These are phyloP conservation scores for Starmerella sirachaensis DNA, from an alignment of 805 yeast genomes.

Conservation along the genomic window DNA sequence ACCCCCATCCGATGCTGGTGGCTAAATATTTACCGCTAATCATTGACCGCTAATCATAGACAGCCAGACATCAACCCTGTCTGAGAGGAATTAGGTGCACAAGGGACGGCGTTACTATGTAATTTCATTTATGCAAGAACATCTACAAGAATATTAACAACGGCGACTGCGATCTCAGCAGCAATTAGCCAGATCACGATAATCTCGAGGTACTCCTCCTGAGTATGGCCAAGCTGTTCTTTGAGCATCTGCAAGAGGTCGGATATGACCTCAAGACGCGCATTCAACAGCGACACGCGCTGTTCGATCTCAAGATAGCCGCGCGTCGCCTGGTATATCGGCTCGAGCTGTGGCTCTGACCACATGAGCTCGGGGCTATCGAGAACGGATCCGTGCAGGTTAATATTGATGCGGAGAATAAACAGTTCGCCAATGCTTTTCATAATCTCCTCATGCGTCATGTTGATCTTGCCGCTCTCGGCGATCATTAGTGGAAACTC, in stretches of 20 bases:
- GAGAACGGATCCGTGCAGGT: conserved; percentile 46
- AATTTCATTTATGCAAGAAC: conserved; percentile 17
- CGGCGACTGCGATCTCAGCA: conserved; percentile 80
- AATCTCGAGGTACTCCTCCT: conserved; percentile 77
- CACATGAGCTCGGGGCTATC: conserved; percentile 98
- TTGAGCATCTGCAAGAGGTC: conserved; percentile 92
- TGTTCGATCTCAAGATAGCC: conserved; percentile 93
- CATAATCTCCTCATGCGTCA: conserved; percentile 92
- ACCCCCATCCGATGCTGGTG: too few relatives aligned
- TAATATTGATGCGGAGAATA: conserved; percentile 45
- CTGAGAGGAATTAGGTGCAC: too few relatives aligned
- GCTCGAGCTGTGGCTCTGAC: conserved; percentile 97
- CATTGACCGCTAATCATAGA: not conserved
- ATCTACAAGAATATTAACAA: conserved; percentile 52
- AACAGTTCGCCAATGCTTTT: conserved; percentile 93
- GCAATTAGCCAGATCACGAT: conserved; percentile 85
- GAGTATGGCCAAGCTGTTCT: conserved; percentile 92
- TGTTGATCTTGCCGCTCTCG: conserved; percentile 82
- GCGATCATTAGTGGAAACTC: conserved; percentile 96
- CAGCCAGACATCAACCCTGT: too few relatives aligned
- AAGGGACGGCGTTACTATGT: too few relatives aligned
- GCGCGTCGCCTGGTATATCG: conserved; percentile 92
- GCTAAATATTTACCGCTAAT: too few relatives aligned
- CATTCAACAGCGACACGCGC: conserved; percentile 78
- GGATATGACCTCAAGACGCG: conserved; percentile 83